Evolutionary conservation across 257 asterid species (phyloP).

Genomic region (Anisodus tanguticus): DNA sequence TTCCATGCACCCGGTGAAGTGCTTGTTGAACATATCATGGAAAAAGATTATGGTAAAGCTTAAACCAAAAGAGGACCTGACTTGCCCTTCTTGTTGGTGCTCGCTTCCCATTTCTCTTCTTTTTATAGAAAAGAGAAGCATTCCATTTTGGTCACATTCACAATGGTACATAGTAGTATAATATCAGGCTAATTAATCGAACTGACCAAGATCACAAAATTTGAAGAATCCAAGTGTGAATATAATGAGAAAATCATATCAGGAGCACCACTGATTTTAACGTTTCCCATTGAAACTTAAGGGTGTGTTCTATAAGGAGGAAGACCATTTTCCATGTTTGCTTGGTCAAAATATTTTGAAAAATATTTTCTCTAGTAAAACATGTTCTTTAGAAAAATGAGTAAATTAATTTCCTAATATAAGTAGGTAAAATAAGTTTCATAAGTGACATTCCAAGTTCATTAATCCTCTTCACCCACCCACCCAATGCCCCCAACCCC

Average conservation of each 20-base stretch:
- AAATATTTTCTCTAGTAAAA: too few relatives aligned
- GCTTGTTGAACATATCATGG: neutral
- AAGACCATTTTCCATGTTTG: too few relatives aligned
- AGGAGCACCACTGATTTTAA: neutral
- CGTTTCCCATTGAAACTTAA: too few relatives aligned
- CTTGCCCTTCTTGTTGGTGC: neutral
- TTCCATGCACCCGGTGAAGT: neutral
- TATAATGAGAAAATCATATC: neutral
- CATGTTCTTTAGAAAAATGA: too few relatives aligned
- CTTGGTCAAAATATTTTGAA: too few relatives aligned
- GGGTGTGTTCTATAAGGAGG: too few relatives aligned
- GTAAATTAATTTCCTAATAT: too few relatives aligned
- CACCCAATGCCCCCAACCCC: too few relatives aligned
- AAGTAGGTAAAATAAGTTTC: too few relatives aligned
- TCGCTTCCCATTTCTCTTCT: neutral
- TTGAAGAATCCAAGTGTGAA: neutral
- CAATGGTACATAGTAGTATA: neutral
- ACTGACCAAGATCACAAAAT: neutral
- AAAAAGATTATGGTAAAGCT: conserved; percentile 7
- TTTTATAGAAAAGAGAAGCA: neutral
- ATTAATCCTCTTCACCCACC: too few relatives aligned
- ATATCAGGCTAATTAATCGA: neutral
- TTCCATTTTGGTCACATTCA: neutral
- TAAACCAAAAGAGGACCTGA: neutral
- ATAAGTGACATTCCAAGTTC: too few relatives aligned